Percentiles rank a stretch among this genome's conserved stretches.
These are phyloP conservation scores for Hypoxylon sp. DNA, from an alignment of 2,329 filamentous ascomycete species.

Conservation along the genomic window DNA sequence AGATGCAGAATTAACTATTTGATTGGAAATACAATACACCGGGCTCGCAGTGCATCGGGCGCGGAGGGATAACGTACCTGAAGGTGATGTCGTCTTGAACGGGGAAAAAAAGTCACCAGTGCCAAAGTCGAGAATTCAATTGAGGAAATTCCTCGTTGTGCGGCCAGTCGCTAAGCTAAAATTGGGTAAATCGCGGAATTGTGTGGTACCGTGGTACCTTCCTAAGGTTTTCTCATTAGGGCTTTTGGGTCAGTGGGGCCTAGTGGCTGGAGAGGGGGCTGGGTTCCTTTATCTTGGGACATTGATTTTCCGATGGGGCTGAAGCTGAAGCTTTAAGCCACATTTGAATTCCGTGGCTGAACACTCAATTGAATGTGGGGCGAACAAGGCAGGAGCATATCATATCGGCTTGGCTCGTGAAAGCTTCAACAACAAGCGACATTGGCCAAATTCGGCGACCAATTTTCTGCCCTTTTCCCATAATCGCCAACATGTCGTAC, in stretches of 20 bases:
- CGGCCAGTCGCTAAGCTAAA: conserved; percentile 52
- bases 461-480: conserved; percentile 18
- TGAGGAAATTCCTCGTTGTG: conserved; percentile 49
- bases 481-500: conserved; percentile 80
- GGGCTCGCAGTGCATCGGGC: conserved; percentile 8
- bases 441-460: conserved; percentile 12
- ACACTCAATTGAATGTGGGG: conserved; percentile 32
- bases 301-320: conserved; percentile 17
- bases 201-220: conserved; percentile 32
- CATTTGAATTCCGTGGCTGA: not conserved
- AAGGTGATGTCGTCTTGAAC: conserved; percentile 51
- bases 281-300: conserved; percentile 1
- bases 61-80: conserved; percentile 41
- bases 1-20: conserved; percentile 9
- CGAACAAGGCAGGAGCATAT: conserved; percentile 23
- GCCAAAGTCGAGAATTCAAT: conserved; percentile 50
- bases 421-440: conserved; percentile 25
- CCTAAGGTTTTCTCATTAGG: conserved; percentile 39
- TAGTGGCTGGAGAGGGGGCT: not conserved
- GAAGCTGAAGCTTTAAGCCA: conserved; percentile 42
- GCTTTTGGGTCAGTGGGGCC: conserved; percentile 33
- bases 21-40: conserved; percentile 3
- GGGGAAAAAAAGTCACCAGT: conserved; percentile 44
- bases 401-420: conserved; percentile 14
- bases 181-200: conserved; percentile 49